Evolutionary conservation across 2,329 filamentous ascomycete genomes (phyloP), one percentile per base, ranked within the genome.

Genomic region (Sporothrix dimorphospora): DNA sequence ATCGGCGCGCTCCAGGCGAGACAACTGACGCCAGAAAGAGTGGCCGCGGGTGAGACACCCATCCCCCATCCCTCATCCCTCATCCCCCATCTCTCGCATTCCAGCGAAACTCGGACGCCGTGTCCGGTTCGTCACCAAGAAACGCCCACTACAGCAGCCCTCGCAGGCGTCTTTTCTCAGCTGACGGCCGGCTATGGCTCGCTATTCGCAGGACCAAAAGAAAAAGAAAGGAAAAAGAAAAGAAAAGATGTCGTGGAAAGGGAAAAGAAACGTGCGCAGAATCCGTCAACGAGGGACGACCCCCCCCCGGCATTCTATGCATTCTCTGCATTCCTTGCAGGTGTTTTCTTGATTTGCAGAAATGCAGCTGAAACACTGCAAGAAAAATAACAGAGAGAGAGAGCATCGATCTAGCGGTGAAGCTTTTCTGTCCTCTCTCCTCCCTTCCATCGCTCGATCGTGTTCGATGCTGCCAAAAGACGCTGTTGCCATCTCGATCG

Each of bases 401-500:
- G 63, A 19, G 9, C 21, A 19, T n/a, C 27, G 27, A 57, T 69
- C 21, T 69, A 69, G 66, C 66, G 66, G 66, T 69, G 66, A 69
- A 55, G 49, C 47, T 14, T 19, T 45, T 42, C 24, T 14, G 19
- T 19, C 6, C 24, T 47, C 24, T 1, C 42, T 34, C 7, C 42
- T 19, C 9, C 8, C 34, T 8, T 12, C 16, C 19, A 49, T 49
- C 38, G 40, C 57, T 30, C 61, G n/a, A 63, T 45, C 59, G 19
- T 63, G 21, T 3, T 66, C 61, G 42, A 66, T 49, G 61, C 40
- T 9, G 19, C 19, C 1, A 47, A 14, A n/a, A 30, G n/a, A 6
- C 40, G 7, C 14, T 34, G 24, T 51, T 21, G 19, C 27, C 19
- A 67, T 67, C 63, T 67, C 63, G 63, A 67, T 51, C 45, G 9